Base-by-base conservation (phyloP, 2,329 filamentous ascomycete species). In the Penicillium sp. region DNA sequence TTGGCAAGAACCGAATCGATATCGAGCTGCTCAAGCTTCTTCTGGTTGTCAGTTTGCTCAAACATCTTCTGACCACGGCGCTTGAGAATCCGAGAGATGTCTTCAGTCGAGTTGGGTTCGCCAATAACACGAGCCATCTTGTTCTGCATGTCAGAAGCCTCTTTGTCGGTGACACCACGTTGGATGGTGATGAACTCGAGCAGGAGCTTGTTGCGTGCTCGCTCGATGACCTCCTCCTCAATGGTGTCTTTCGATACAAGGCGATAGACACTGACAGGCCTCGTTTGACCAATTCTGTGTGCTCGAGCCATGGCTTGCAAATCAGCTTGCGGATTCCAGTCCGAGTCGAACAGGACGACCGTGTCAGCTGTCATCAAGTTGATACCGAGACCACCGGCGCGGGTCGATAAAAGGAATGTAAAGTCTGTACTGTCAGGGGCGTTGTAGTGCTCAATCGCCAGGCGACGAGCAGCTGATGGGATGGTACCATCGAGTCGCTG, bases 21-120 rank as follows among this genome's bases (percentile, higher is more conserved):
- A 70, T 99, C 94, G 23, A 99, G 85, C 73, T 96, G 91, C 74
- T 99, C 94, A 5, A 99, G 81, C 69, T 95, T 94, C 75, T 93
- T 88, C 73, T 99, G 94, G 69, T 99, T 99, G 53, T 90, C 90
- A 10, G 89, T 94, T 71, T 96, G 93, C 73, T 97, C 93, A 63
- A 99, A 99, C 87, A 99, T 95, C 74, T 94, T 96, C 69, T 96
- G 94, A n/a, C 94, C 95, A 62, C 94, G 88, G 74, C 93, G 91
- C 77, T 97, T 97, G 67, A 99, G 82, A 53, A 99, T 95, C 71
- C 89, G 89, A 57, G 94, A 95, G 60, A 97, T 97, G 67, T 96
- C 94, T 60, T 96, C 93, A 0, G 90, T 90, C 2, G 90, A 95
- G 53, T 87, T 93, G 7, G 93, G 92, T 63, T 95, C 92, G 49